phyloP scores from a whole-genome alignment of 768 basidiomycete genomes.

The Calocybe cyanea region DNA sequence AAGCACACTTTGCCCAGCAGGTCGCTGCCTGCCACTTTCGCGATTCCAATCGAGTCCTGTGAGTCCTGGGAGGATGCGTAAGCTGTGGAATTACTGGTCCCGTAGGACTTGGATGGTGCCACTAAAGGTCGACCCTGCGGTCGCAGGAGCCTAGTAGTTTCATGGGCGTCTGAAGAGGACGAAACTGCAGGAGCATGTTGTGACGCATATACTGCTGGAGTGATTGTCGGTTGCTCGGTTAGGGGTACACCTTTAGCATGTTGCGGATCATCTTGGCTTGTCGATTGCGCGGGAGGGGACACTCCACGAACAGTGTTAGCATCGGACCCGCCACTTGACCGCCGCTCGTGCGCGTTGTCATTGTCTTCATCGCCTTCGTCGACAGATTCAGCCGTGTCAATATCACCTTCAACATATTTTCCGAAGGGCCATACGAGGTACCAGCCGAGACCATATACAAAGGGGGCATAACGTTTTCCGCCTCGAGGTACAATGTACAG shows the following conservation, averaged over 20 bases:
- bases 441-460: slow-evolving; percentile 92
- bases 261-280: slow-evolving; percentile 15
- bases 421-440: slow-evolving; percentile 98
- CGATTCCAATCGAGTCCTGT: slow-evolving; percentile 25
- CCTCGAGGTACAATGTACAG: slow-evolving; percentile 77
- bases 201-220: slow-evolving; percentile 27
- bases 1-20: slow-evolving; percentile 73
- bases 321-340: slow-evolving; percentile 30
- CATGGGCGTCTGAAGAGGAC: slow-evolving; percentile 38
- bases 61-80: slow-evolving; percentile 28
- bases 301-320: slow-evolving; percentile 34
- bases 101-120: slow-evolving; percentile 62
- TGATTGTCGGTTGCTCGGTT: slow-evolving; percentile 42
- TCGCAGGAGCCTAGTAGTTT: slow-evolving; percentile 46
- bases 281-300: slow-evolving; percentile 19
- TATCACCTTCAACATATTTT: slow-evolving; percentile 92
- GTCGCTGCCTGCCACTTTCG: slow-evolving; percentile 37
- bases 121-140: slow-evolving; percentile 28
- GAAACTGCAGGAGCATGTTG: slow-evolving; percentile 39
- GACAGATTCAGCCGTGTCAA: slow-evolving; percentile 34
- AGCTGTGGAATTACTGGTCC: slow-evolving; percentile 42
- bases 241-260: slow-evolving; percentile 29
- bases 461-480: slow-evolving; percentile 76
- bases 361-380: slow-evolving; percentile 25
- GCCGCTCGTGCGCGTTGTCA: slow-evolving; percentile 27